A percentile compares a stretch with the other conserved stretches of the same genome.
These are phyloP conservation scores for Dentipellis sp. DNA, from an alignment of 768 basidiomycete species.

Conservation along the genomic window DNA sequence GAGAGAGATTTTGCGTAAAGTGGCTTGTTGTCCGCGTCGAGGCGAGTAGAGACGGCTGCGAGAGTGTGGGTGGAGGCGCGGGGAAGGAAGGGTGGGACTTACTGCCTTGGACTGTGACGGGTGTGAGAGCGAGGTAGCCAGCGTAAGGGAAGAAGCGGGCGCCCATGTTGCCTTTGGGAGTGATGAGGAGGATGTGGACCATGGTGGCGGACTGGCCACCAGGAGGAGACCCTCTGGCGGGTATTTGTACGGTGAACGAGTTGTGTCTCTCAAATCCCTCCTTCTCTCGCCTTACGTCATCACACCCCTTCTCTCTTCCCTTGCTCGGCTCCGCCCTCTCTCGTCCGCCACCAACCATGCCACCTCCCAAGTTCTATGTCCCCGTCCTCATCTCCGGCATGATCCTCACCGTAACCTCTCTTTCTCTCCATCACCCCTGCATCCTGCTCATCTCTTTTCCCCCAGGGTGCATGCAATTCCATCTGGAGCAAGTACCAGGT, in stretches of 20 bases:
- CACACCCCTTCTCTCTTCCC: not conserved
- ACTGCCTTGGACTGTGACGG: constrained; percentile 29
- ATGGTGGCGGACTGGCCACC: constrained; percentile 23
- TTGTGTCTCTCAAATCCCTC: too few relatives aligned
- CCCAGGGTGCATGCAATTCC: constrained; percentile 70
- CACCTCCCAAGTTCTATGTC: constrained; percentile 62
- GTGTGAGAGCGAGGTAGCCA: constrained; percentile 69
- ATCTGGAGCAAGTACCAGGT: constrained; percentile 82
- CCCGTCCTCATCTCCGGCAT: constrained; percentile 84
- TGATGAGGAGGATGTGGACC: constrained; percentile 58
- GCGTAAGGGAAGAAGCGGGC: constrained; percentile 57
- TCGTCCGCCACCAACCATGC: constrained; percentile 22
- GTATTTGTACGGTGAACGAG: not conserved
- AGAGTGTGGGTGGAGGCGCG: not conserved
- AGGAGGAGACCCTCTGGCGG: not conserved
- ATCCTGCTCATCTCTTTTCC: constrained; percentile 1
- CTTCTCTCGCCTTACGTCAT: not conserved
- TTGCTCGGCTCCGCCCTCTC: not conserved
- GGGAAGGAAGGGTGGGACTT: not conserved
- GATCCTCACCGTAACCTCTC: constrained; percentile 70
- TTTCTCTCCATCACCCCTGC: not conserved
- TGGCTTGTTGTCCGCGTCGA: constrained; percentile 62
- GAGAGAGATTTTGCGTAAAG: constrained; percentile 58
- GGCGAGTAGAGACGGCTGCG: constrained; percentile 58
- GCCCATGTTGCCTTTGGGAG: constrained; percentile 59